These are phyloP conservation scores for Hypoxylon lenormandii DNA, from an alignment of 495 filamentous ascomycete species.

Conservation along the genomic window DNA sequence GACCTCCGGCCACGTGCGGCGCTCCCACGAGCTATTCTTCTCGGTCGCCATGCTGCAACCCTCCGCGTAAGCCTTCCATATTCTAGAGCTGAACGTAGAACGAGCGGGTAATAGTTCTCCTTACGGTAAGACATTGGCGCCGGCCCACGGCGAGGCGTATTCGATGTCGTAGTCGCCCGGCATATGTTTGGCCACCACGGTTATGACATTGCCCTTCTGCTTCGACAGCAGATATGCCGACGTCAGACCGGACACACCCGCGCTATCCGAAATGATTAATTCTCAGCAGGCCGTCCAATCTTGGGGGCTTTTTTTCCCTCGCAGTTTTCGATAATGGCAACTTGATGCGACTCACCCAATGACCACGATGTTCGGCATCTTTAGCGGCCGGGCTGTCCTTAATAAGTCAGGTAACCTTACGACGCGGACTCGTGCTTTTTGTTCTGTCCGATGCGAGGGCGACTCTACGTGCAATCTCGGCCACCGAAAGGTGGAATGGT, in stretches of 20 bases:
- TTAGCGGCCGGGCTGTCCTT: background rate
- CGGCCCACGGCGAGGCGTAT: constrained; percentile 95
- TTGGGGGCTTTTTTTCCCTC: background rate
- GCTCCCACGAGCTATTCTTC: constrained; percentile 68
- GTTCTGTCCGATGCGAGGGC: background rate
- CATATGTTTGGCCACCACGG: constrained; percentile 94
- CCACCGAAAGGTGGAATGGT: too few relatives aligned
- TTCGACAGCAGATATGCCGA: constrained; percentile 85
- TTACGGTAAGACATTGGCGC: constrained; percentile 90
- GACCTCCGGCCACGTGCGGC: constrained; percentile 75
- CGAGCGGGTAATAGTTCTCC: constrained; percentile 18
- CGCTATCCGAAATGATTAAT: constrained; percentile 68
- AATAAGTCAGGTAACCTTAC: background rate
- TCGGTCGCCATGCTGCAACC: constrained; percentile 53
- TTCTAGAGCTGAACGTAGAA: too few relatives aligned
- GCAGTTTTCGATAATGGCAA: background rate
- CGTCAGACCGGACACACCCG: constrained; percentile 92
- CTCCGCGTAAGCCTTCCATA: constrained; percentile 1
- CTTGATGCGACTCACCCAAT: constrained; percentile 66
- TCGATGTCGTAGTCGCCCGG: constrained; percentile 97
- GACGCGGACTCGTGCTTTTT: background rate
- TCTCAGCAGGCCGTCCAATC: constrained; percentile 16
- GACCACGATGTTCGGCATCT: constrained; percentile 70
- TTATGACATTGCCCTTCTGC: constrained; percentile 74
- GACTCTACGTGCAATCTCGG: too few relatives aligned